Conservation (phyloP, 139 green algal species). For the Haematococcus sp. region DNA sequence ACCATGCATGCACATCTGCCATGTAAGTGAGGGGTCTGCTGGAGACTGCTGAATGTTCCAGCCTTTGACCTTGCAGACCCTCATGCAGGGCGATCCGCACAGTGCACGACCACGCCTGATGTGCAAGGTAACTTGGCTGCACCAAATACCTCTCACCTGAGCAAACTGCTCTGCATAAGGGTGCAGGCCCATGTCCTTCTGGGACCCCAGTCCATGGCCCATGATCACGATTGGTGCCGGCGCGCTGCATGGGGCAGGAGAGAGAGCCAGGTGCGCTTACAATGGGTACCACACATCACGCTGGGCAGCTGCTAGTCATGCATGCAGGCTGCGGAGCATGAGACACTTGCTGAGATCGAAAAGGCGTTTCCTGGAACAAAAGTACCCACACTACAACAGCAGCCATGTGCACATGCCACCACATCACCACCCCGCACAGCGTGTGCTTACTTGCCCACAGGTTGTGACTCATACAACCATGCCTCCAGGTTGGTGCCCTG, state of each 20-base stretch:
- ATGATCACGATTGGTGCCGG: conserved; percentile 28
- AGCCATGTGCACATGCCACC: too few relatives aligned
- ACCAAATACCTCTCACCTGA: conserved; percentile 35
- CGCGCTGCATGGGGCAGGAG: background rate
- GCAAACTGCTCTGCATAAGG: conserved; percentile 37
- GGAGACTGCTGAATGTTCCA: too few relatives aligned
- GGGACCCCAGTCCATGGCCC: conserved; percentile 29
- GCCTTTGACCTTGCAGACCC: too few relatives aligned
- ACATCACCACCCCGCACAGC: background rate
- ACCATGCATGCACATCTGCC: background rate
- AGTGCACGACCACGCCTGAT: too few relatives aligned
- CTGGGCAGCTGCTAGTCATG: too few relatives aligned
- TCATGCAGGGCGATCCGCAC: too few relatives aligned
- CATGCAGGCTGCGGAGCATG: too few relatives aligned
- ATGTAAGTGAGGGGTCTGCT: too few relatives aligned
- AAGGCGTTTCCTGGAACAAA: too few relatives aligned
- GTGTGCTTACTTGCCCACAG: background rate
- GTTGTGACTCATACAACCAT: conserved; percentile 26
- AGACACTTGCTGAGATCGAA: too few relatives aligned
- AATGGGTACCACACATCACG: background rate
- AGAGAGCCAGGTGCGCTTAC: background rate
- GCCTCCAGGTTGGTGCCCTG: conserved; percentile 13
- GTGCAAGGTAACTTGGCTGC: too few relatives aligned
- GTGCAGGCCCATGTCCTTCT: conserved; percentile 49
- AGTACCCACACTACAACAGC: too few relatives aligned